phyloP scores from a whole-genome alignment of 257 asterid species.

The Salvia miltiorrhiza region DNA sequence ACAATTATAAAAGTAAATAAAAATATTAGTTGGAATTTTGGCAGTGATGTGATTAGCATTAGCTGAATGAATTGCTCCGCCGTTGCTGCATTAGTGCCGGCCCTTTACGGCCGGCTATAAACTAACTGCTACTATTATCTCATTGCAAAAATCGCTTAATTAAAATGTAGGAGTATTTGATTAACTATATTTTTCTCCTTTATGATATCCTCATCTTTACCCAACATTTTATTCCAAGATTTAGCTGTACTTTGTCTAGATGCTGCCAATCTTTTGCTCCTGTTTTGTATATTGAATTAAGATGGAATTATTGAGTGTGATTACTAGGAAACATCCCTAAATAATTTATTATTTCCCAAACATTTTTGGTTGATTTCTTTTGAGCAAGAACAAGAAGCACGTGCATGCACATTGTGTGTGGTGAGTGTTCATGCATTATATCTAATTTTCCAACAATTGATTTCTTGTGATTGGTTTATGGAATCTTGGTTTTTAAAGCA shows the following conservation, averaged over 20 bases:
- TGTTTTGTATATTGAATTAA: not conserved
- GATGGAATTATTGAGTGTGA: not conserved
- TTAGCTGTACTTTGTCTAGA: conserved; percentile 44
- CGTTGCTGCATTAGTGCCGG: conserved; percentile 15
- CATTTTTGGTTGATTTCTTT: conserved; percentile 8
- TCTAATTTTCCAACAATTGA: conserved; percentile 15
- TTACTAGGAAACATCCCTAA: conserved; percentile 23
- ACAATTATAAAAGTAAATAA: not conserved
- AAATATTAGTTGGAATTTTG: not conserved
- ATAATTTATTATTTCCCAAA: not conserved
- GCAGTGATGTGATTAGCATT: not conserved
- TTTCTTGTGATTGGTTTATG: conserved; percentile 29
- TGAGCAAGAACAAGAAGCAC: conserved; percentile 28
- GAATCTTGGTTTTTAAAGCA: conserved; percentile 24
- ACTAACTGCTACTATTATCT: not conserved
- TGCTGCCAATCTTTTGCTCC: conserved; percentile 18
- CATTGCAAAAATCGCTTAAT: conserved; percentile 17
- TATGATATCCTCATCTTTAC: not conserved
- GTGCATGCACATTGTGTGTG: conserved; percentile 62
- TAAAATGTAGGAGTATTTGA: not conserved
- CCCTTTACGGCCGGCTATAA: conserved; percentile 10
- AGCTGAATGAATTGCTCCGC: not conserved
- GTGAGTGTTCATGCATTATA: conserved; percentile 32
- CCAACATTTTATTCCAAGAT: conserved; percentile 38
- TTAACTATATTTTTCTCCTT: not conserved